These are phyloP conservation scores for Danielia oregonensis DNA, from an alignment of 805 yeast species.

Conservation along the genomic window DNA sequence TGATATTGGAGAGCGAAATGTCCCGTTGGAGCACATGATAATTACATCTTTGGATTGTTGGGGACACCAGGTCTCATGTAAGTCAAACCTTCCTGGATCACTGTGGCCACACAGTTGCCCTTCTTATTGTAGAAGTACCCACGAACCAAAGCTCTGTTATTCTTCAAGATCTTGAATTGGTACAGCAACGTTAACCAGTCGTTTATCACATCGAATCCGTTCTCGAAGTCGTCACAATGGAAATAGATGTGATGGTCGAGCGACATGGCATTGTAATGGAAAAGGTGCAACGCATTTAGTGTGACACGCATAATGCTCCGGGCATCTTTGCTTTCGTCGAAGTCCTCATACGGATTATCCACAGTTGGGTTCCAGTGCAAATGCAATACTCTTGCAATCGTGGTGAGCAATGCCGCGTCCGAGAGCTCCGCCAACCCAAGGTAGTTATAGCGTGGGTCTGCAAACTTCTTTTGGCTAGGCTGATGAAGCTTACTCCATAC, in stretches of 20 bases:
- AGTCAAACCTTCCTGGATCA: constrained; percentile 41
- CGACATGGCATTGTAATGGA: constrained; percentile 44
- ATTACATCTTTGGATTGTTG: neutral
- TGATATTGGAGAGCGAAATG: too few species aligned
- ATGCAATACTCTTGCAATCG: constrained; percentile 39
- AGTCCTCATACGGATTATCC: constrained; percentile 26
- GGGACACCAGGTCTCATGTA: constrained; percentile 26
- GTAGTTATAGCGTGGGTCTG: constrained; percentile 26
- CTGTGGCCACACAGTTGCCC: constrained; percentile 34
- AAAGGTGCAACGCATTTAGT: constrained; percentile 19
- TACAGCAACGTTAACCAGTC: constrained; percentile 38
- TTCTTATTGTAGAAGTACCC: constrained; percentile 32
- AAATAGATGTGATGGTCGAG: constrained; percentile 43
- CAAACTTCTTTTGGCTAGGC: constrained; percentile 18
- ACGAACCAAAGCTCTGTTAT: constrained; percentile 34
- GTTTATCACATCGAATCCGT: constrained; percentile 27
- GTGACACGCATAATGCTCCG: constrained; percentile 14
- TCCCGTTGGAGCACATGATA: neutral
- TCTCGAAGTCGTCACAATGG: constrained; percentile 24
- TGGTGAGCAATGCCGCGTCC: constrained; percentile 39
- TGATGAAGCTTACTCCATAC: constrained; percentile 34
- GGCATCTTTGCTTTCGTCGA: constrained; percentile 32
- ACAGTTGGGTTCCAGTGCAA: constrained; percentile 41
- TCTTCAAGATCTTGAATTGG: constrained; percentile 32
- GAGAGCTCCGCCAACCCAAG: constrained; percentile 36